Percentiles rank a stretch among this genome's conserved stretches.
Conservation (phyloP, 2,329 filamentous ascomycete genomes). For the Zymoseptoria passerinii region DNA sequence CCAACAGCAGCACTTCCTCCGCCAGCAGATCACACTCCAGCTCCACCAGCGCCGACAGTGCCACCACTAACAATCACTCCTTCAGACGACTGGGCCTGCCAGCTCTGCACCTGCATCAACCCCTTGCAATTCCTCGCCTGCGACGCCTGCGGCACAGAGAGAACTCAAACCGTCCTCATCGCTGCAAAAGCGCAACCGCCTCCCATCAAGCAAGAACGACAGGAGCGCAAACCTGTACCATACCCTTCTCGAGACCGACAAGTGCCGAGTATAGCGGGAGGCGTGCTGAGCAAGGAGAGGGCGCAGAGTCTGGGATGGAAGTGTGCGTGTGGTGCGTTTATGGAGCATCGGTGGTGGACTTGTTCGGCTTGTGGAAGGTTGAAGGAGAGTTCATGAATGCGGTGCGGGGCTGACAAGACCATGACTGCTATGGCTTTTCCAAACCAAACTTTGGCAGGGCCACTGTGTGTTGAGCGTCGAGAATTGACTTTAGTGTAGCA, state of each 20-base stretch:
- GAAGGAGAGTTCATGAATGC: slow-evolving; percentile 43
- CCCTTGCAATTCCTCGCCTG: slow-evolving; percentile 51
- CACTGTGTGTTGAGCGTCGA: no score
- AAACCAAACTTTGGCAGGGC: no score
- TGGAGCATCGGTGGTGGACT: slow-evolving; percentile 59
- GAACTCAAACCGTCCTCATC: slow-evolving; percentile 37
- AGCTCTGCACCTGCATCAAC: slow-evolving; percentile 55
- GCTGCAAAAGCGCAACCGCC: slow-evolving; percentile 7
- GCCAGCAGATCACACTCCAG: no score
- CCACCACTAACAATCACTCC: slow-evolving; percentile 15
- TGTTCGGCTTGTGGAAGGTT: slow-evolving; percentile 52
- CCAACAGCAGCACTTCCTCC: neutral
- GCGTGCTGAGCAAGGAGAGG: slow-evolving; percentile 24
- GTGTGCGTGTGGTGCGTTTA: slow-evolving; percentile 53
- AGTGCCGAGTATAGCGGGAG: slow-evolving; percentile 1
- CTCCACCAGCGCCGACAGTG: neutral
- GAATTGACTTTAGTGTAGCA: no score
- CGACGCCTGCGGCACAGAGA: slow-evolving; percentile 51
- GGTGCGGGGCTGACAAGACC: neutral
- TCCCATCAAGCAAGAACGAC: neutral
- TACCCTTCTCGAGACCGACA: neutral
- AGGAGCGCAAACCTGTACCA: slow-evolving; percentile 15
- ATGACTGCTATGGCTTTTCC: neutral
- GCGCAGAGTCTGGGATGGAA: slow-evolving; percentile 50
- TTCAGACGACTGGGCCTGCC: slow-evolving; percentile 47